Evolutionary conservation across 1,284 basidiomycete species (phyloP).

Genomic region (Hymenochaete sp.): DNA sequence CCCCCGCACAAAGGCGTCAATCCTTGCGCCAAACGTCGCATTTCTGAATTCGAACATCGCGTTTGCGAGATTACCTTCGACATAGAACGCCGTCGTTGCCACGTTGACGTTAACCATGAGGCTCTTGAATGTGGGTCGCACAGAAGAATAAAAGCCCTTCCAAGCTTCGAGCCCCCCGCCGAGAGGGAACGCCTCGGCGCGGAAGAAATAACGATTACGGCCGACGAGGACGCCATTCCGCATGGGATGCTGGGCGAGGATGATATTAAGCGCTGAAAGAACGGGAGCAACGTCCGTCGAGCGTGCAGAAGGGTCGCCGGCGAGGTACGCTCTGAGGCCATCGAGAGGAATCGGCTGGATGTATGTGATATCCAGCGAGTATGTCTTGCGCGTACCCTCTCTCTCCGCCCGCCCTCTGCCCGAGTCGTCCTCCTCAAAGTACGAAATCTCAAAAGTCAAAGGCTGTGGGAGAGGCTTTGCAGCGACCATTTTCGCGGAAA

Average conservation of each 20-base stretch:
- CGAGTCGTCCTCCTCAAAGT: constrained; percentile 57
- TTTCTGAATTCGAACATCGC: constrained; percentile 45
- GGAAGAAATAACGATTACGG: constrained; percentile 69
- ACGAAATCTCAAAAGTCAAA: constrained; percentile 45
- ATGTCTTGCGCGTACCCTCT: constrained; percentile 39
- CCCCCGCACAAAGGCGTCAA: constrained; percentile 45
- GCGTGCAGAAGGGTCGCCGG: constrained; percentile 49
- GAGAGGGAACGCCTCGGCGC: constrained; percentile 36
- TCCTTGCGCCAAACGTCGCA: constrained; percentile 43
- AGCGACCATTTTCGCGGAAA: constrained; percentile 55
- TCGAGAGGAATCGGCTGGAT: constrained; percentile 49
- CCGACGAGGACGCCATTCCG: constrained; percentile 68
- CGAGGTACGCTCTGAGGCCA: constrained; percentile 48
- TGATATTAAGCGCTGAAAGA: constrained; percentile 64
- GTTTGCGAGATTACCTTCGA: constrained; percentile 48
- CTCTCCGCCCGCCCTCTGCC: constrained; percentile 26
- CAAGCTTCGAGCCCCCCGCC: constrained; percentile 61
- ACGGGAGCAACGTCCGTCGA: constrained; percentile 59
- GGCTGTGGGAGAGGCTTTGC: constrained; percentile 48
- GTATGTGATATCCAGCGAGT: constrained; percentile 53
- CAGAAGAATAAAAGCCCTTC: constrained; percentile 68
- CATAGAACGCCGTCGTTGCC: constrained; percentile 71
- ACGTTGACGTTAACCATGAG: constrained; percentile 76
- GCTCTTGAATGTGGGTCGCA: constrained; percentile 60
- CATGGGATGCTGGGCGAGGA: constrained; percentile 51